Evolutionary conservation across 352 stramenopile genomes (phyloP), one percentile per base, ranked within the genome.

Genomic region (Globisporangium okanoganense): DNA sequence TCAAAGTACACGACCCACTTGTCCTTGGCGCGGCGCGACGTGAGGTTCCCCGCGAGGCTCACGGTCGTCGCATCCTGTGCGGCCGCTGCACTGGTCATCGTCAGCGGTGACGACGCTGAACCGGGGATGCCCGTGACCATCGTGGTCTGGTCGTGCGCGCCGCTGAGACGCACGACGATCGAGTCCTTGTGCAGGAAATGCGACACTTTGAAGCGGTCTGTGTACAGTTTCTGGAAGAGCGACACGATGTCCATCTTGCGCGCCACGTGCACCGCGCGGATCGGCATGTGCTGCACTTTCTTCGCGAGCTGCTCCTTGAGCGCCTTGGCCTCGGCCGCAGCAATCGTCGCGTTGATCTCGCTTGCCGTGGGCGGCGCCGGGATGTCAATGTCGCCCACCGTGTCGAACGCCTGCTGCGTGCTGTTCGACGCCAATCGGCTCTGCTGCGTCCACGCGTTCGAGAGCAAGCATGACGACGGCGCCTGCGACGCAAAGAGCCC

Each of bases 1-100:
- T 96, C 85, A 71, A 97, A 97, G 68, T 96, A 92, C 27, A 97
- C 90, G 48, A 96, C 80, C 83, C 87, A 97, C 66, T 89, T 93
- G 73, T 98, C 94, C 41, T 85, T 89, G 20, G 91, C 94, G 20
- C 85, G 83, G 61, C 82, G 72, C 27, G 78, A 90, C 31, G 79
- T 79, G 27, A 90, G 63, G 52, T 78, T 79, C 35, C 75, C 79
- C 33, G 72, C 77, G 5, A 88, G 64, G 59, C 61, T 87, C 5
- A 88, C 55, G 20, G 61, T 79, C 18, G 76, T 77, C n/a, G 67
- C 56, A 47, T 85, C 76, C 27, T 69, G 49, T 29, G 49, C 35
- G 3, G 29, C 18, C 25, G 25, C 22, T 16, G 18, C 3, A 29
- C 35, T 27, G 29, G 29, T 41, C 27, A 56, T 78, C 66, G 36